Evolutionary conservation across 495 filamentous ascomycete genomes (phyloP), one percentile per base, ranked within the genome.

Genomic region (Talaromyces proteolyticus): DNA sequence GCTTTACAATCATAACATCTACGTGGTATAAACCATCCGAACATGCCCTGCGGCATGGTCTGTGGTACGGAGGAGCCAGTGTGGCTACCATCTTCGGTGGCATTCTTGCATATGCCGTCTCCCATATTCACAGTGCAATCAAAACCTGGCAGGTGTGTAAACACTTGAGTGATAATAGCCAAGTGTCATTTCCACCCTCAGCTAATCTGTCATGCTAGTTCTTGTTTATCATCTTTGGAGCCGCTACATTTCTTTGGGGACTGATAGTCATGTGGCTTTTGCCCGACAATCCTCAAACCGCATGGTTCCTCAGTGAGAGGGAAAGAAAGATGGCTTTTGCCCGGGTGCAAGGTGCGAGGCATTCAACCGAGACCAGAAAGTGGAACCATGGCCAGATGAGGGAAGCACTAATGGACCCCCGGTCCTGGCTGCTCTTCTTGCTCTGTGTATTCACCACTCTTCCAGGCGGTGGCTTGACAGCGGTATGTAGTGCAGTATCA

Each of bases 371-470:
- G 60, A 80, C 79, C 47, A 75, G 74, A 5, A 62, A 65, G 17
- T 64, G 85, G 52, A 84, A 82, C 48, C 52, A 56, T 10, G 57
- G 65, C 29, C 84, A 87, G 57, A 58, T 84, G 4, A 63, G 54
- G 22, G 84, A 86, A 53, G 68, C 79, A 3, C 26, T 77, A 11
- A 12, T 70, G 4, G 84, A 88, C 54, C 57, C 73, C 25, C 86
- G 85, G 56, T 61, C 80, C 14, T 85, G 76, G 68, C 67, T 80
- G 1, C 69, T 84, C n/a, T 77, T 76, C 34, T 59, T 78, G 24
- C 75, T 84, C 54, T 83, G 80, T 58, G 54, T 65, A 8, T 42
- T 63, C 18, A 53, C 58, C 11, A 63, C 57, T 1, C 55, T 63
- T 18, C 12, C 14, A 36, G 6, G 29, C 29, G 6, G 7, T n/a